Percentiles rank a stretch among this genome's conserved stretches.
These are phyloP conservation scores for Populus hybrid DNA, from an alignment of 441 rosid genomes.

Conservation along the genomic window DNA sequence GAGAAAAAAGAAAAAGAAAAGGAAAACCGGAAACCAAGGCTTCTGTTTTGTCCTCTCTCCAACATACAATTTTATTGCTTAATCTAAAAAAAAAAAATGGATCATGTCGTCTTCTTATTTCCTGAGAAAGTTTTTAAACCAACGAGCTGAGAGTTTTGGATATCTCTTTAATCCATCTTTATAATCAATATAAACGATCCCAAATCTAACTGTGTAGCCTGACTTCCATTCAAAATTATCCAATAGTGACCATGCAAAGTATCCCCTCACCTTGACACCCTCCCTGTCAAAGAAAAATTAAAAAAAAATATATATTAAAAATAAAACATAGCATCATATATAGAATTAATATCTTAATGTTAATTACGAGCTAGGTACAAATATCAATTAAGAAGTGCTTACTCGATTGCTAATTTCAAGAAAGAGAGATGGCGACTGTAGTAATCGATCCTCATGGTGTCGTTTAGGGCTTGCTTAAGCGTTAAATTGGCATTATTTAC, in stretches of 20 bases:
- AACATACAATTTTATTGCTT: neutral
- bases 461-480: slow-evolving; percentile 22
- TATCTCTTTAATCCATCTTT: slow-evolving; percentile 21
- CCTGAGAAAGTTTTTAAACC: slow-evolving; percentile 20
- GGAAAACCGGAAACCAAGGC: neutral
- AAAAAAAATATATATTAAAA: neutral
- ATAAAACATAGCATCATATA: too few relatives aligned
- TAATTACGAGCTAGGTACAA: neutral
- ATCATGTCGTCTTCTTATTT: neutral
- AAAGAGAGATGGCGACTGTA: slow-evolving; percentile 20
- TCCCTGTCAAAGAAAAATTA: neutral
- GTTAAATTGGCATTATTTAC: slow-evolving; percentile 15
- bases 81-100: neutral
- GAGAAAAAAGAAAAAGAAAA: too few relatives aligned
- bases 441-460: slow-evolving; percentile 24
- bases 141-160: slow-evolving; percentile 21
- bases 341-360: neutral
- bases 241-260: slow-evolving; percentile 23
- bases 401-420: slow-evolving; percentile 30
- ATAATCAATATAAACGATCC: slow-evolving; percentile 21
- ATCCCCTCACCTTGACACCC: slow-evolving; percentile 25
- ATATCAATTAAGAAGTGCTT: neutral
- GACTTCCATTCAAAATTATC: slow-evolving; percentile 26
- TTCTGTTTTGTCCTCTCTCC: neutral
- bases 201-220: slow-evolving; percentile 22